A percentile compares a stretch with the other conserved stretches of the same genome.
Evolutionary conservation across 2,329 filamentous ascomycete genomes (phyloP).

Genomic region (Fusarium sp.): DNA sequence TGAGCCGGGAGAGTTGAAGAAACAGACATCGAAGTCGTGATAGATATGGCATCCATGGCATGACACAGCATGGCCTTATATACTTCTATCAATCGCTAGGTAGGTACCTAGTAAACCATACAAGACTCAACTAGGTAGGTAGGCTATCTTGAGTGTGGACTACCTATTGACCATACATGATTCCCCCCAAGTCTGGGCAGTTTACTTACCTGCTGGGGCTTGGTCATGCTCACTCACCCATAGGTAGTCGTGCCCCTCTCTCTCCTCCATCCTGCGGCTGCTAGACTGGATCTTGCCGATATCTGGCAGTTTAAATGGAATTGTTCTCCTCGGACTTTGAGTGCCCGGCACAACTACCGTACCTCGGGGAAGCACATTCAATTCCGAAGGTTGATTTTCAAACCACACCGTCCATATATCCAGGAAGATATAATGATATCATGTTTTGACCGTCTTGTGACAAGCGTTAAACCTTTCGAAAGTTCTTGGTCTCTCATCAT

Average conservation of each 20-base stretch:
- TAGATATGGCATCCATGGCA: not conserved
- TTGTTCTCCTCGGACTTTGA: not conserved
- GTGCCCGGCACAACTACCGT: slow-evolving; percentile 10
- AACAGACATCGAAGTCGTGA: not conserved
- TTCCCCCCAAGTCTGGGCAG: not conserved
- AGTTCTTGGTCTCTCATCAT: not conserved
- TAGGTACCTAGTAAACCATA: not conserved
- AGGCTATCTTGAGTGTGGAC: not conserved
- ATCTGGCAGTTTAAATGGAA: not conserved
- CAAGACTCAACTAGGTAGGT: not conserved
- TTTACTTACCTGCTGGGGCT: not conserved
- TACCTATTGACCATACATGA: not conserved
- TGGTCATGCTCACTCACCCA: not conserved
- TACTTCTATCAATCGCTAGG: not conserved
- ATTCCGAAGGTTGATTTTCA: not conserved
- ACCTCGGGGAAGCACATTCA: not conserved
- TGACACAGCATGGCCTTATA: not conserved
- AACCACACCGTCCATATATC: not conserved
- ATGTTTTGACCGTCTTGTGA: not conserved
- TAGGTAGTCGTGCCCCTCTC: not conserved
- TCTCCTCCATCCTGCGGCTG: not conserved
- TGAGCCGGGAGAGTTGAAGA: not conserved
- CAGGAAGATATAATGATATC: not conserved
- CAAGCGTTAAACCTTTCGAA: not conserved
- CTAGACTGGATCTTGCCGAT: not conserved